phyloP scores from a whole-genome alignment of 768 basidiomycete species.

The Sarcomyxa edulis region DNA sequence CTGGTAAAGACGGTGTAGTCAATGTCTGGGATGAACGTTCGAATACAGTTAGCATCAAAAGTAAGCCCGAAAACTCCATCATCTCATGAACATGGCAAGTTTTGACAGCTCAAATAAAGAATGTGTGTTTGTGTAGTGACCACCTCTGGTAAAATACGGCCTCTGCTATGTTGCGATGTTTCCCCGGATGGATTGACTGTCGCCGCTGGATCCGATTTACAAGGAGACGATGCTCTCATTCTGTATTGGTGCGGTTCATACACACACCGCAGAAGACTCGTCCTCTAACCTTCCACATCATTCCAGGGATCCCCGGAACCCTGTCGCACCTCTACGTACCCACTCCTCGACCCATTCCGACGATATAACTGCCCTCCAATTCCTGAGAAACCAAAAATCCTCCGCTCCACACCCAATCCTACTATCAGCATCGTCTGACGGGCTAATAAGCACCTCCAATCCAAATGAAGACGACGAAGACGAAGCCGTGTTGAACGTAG shows the following conservation, averaged over 20 bases:
- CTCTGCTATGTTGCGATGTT: constrained; percentile 64
- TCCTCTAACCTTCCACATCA: not conserved
- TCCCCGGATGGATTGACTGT: constrained; percentile 67
- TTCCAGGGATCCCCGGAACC: constrained; percentile 82
- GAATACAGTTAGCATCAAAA: constrained; percentile 42
- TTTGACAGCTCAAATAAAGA: constrained; percentile 33
- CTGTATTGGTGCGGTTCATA: constrained; percentile 65
- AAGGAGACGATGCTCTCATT: constrained; percentile 77
- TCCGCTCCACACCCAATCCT: constrained; percentile 29
- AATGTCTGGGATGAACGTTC: constrained; percentile 73
- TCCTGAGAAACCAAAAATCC: constrained; percentile 28
- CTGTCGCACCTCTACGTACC: constrained; percentile 60
- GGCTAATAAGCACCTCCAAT: constrained; percentile 69
- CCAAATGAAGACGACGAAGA: constrained; percentile 80
- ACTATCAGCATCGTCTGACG: constrained; percentile 84
- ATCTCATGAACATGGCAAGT: not conserved
- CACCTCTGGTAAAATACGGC: constrained; percentile 32
- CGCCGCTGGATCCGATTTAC: constrained; percentile 79
- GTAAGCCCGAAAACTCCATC: constrained; percentile 36
- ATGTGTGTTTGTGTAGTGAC: constrained; percentile 35
- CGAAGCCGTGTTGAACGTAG: constrained; percentile 74
- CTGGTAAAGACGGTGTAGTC: constrained; percentile 68
- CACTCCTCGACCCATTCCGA: constrained; percentile 91
- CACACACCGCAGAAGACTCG: not conserved
- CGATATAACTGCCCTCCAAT: constrained; percentile 78